A percentile compares a stretch with the other conserved stretches of the same genome.
These are phyloP conservation scores for Coemansia sp. DNA, from an alignment of 192 early-diverging fungal species.

Conservation along the genomic window DNA sequence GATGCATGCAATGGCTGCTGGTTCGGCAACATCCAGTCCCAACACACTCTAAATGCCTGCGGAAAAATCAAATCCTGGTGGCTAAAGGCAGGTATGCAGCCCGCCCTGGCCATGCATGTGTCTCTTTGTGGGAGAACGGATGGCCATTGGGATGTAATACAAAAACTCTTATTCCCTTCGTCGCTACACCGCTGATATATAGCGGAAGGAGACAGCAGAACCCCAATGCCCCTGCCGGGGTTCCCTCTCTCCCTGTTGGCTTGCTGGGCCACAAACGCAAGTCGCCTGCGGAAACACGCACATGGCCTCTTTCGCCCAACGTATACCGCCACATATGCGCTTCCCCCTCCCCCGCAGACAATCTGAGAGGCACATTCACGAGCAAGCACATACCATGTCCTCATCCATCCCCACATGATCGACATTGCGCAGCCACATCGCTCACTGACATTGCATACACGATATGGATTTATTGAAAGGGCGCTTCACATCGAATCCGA, in stretches of 20 bases:
- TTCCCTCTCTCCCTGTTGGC: too few relatives aligned
- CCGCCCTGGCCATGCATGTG: background rate
- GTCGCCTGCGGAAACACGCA: too few relatives aligned
- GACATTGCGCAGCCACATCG: background rate
- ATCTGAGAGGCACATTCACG: background rate
- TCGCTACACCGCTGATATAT: too few relatives aligned
- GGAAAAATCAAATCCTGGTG: background rate
- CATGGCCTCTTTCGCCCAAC: too few relatives aligned
- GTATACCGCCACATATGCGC: too few relatives aligned
- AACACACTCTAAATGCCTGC: background rate
- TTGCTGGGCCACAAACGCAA: too few relatives aligned
- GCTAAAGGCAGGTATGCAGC: slow-evolving; percentile 4
- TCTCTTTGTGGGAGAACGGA: background rate
- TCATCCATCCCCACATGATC: background rate
- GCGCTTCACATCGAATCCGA: background rate
- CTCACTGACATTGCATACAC: too few relatives aligned
- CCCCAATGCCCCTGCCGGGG: too few relatives aligned
- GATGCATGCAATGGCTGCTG: background rate
- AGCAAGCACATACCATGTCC: background rate
- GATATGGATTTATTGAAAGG: background rate
- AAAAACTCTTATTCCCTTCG: too few relatives aligned
- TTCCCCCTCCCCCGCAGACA: background rate
- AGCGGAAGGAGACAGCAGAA: too few relatives aligned
- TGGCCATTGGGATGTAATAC: too few relatives aligned
- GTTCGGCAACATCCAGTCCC: background rate